Evolutionary conservation across 495 filamentous ascomycete species (phyloP).

Genomic region (Lasiosphaeria hispida): DNA sequence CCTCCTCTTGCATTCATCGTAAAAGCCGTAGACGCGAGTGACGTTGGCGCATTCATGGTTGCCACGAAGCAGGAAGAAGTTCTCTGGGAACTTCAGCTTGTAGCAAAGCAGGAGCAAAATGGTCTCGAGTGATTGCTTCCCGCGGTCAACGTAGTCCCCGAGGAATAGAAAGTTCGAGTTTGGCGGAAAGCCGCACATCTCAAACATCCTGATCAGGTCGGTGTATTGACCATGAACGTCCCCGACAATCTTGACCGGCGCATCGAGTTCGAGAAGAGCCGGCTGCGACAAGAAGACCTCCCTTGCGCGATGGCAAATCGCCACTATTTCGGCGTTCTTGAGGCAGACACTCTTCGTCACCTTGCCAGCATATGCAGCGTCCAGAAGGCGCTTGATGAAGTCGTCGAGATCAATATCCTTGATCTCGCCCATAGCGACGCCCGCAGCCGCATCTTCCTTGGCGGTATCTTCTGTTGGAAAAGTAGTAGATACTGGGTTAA

Average conservation of each 20-base stretch:
- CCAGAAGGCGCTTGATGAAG: conserved; percentile 91
- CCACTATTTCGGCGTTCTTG: conserved; percentile 95
- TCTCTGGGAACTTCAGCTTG: conserved; percentile 98
- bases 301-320: conserved; percentile 81
- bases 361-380: conserved; percentile 93
- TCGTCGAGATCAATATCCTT: conserved; percentile 94
- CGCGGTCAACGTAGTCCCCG: conserved; percentile 96
- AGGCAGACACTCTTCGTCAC: conserved; percentile 95
- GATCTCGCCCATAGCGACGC: conserved; percentile 68
- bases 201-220: conserved; percentile 94
- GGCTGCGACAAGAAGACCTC: conserved; percentile 92
- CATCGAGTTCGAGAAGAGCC: conserved; percentile 83
- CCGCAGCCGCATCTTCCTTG: conserved; percentile 38
- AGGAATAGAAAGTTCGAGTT: conserved; percentile 93
- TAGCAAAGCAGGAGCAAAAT: conserved; percentile 95
- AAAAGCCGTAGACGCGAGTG: conserved; percentile 97
- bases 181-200: conserved; percentile 98
- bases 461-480: conserved; percentile 29
- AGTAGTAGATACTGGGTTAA: conserved; percentile 49
- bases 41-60: conserved; percentile 99
- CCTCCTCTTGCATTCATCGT: conserved; percentile 97
- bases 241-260: conserved; percentile 98
- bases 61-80: conserved; percentile 95
- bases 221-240: conserved; percentile 99
- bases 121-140: conserved; percentile 96